Evolutionary conservation across 2,329 filamentous ascomycete genomes (phyloP).

Genomic region (Pyricularia pennisetigena): DNA sequence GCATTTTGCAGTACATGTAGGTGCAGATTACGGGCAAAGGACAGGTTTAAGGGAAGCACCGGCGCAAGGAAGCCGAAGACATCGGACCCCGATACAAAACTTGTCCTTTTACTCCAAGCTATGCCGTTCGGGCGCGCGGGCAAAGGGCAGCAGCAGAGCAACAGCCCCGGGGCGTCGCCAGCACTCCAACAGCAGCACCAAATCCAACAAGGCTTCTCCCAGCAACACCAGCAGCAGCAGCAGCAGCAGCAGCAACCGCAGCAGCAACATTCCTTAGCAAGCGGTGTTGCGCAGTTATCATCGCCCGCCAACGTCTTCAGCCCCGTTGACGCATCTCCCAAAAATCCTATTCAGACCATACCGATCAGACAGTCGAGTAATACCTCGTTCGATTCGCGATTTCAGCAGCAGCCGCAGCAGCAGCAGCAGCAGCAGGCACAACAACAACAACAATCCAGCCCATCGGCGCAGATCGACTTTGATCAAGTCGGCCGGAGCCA

Average conservation of each 20-base stretch:
- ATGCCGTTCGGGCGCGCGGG: slow-evolving; percentile 48
- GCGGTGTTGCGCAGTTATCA: neutral
- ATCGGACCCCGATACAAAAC: neutral
- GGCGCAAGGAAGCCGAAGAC: neutral
- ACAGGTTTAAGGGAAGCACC: neutral
- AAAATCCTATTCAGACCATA: neutral
- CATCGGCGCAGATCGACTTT: slow-evolving; percentile 26
- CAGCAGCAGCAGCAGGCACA: slow-evolving; percentile 5
- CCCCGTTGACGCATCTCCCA: slow-evolving; percentile 2
- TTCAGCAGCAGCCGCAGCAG: slow-evolving; percentile 23
- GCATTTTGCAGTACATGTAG: neutral
- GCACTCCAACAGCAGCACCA: slow-evolving; percentile 17
- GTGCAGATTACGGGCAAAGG: neutral
- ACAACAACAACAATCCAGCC: slow-evolving; percentile 11
- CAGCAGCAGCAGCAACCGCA: slow-evolving; percentile 18
- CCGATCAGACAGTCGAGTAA: slow-evolving; percentile 22
- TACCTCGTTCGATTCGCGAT: neutral
- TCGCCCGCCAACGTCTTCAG: slow-evolving; percentile 10
- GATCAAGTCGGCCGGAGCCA: slow-evolving; percentile 41
- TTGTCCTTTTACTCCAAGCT: neutral
- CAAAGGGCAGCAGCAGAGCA: slow-evolving; percentile 25
- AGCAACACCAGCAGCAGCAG: slow-evolving; percentile 18
- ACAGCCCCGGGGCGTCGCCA: slow-evolving; percentile 5
- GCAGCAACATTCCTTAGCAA: slow-evolving; percentile 14
- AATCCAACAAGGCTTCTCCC: slow-evolving; percentile 10